phyloP scores from a whole-genome alignment of 768 basidiomycete genomes.

The Collybiopsis confluens region DNA sequence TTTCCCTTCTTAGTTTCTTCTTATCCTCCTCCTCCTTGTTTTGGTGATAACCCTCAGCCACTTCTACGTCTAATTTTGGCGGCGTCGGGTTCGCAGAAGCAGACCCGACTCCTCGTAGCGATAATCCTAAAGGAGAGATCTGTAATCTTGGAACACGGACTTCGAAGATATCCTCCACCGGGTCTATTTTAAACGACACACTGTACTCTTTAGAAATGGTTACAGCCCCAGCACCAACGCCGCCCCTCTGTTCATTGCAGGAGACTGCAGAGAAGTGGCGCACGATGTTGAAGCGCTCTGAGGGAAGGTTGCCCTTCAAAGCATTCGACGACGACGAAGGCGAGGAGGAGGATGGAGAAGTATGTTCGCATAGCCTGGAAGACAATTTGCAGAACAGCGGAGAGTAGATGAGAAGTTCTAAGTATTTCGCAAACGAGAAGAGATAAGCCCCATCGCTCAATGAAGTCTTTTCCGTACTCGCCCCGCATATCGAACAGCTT shows the following conservation, averaged over 20 bases:
- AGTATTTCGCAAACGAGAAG: slow-evolving; percentile 53
- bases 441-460: slow-evolving; percentile 50
- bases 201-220: background rate
- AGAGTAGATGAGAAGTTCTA: slow-evolving; percentile 51
- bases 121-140: slow-evolving; percentile 31
- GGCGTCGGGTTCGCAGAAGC: background rate
- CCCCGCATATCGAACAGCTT: slow-evolving; percentile 44
- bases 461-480: slow-evolving; percentile 23
- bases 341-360: slow-evolving; percentile 19
- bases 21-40: slow-evolving; percentile 36
- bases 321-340: slow-evolving; percentile 18
- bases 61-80: background rate
- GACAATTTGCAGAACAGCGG: slow-evolving; percentile 27
- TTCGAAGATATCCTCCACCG: slow-evolving; percentile 56
- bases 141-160: slow-evolving; percentile 58
- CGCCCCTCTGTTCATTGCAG: background rate
- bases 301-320: background rate
- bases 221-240: background rate
- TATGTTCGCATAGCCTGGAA: slow-evolving; percentile 46
- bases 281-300: slow-evolving; percentile 23
- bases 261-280: slow-evolving; percentile 36
- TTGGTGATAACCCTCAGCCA: background rate
- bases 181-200: slow-evolving; percentile 43
- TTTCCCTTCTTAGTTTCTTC: slow-evolving; percentile 51
- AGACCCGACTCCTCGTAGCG: background rate